Evolutionary conservation across 2,329 filamentous ascomycete species (phyloP).

Genomic region (Rhytidhysteron rufulum): DNA sequence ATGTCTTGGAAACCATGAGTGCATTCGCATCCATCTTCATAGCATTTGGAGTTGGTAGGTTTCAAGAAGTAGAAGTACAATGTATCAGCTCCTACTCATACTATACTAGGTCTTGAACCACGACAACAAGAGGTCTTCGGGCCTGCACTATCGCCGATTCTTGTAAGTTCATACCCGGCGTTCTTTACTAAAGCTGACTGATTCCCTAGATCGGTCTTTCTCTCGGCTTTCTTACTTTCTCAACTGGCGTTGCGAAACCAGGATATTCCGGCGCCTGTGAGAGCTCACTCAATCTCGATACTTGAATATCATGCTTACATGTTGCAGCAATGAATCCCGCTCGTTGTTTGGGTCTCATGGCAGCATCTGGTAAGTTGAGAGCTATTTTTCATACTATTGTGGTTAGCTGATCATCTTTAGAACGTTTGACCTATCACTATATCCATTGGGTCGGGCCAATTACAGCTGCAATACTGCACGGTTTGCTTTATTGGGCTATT

Average conservation of each 20-base stretch:
- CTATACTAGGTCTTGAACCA: conserved; percentile 43
- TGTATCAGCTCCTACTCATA: too few species aligned
- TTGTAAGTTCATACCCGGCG: conserved; percentile 39
- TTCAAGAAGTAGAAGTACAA: too few species aligned
- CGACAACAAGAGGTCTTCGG: conserved; percentile 49
- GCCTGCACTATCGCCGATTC: conserved; percentile 45
- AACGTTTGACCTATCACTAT: conserved; percentile 30
- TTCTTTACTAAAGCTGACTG: not conserved
- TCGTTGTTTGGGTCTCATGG: conserved; percentile 34
- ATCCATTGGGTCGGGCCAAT: conserved; percentile 29
- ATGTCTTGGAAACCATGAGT: conserved; percentile 48
- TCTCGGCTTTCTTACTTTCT: conserved; percentile 23
- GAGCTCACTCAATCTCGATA: conserved; percentile 7
- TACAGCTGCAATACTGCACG: conserved; percentile 28
- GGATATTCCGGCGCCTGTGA: conserved; percentile 31
- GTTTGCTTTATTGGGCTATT: conserved; percentile 24
- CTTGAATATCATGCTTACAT: too few species aligned
- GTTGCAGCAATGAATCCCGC: conserved; percentile 33
- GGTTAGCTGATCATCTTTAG: conserved; percentile 8
- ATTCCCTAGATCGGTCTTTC: conserved; percentile 17
- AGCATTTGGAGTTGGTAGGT: conserved; percentile 46
- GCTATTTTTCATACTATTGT: not conserved
- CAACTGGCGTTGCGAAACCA: conserved; percentile 20
- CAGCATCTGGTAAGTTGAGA: conserved; percentile 14
- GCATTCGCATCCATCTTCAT: conserved; percentile 47